These are phyloP conservation scores for Ogataea paradorogensis DNA, from an alignment of 805 yeast genomes.

Conservation along the genomic window DNA sequence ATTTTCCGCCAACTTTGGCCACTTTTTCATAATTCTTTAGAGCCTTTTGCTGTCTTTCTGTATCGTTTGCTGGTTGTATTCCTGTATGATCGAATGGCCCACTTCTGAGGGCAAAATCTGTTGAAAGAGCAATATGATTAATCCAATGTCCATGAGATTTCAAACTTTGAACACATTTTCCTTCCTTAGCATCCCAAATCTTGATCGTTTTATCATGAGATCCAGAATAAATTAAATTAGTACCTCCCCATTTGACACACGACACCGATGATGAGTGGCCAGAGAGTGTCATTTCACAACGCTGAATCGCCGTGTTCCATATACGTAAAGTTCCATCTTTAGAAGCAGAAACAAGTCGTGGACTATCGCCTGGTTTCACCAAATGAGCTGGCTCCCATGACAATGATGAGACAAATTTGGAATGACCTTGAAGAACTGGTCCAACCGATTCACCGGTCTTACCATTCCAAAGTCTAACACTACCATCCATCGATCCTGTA, in stretches of 20 bases:
- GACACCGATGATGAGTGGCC: slow-evolving; percentile 90
- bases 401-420: slow-evolving; percentile 84
- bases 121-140: slow-evolving; percentile 86
- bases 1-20: slow-evolving; percentile 53
- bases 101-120: slow-evolving; percentile 81
- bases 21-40: slow-evolving; percentile 58
- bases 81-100: slow-evolving; percentile 86
- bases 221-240: slow-evolving; percentile 76
- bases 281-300: slow-evolving; percentile 64
- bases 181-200: slow-evolving; percentile 83
- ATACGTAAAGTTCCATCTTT: slow-evolving; percentile 87
- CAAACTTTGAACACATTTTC: slow-evolving; percentile 73
- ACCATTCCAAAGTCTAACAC: slow-evolving; percentile 85
- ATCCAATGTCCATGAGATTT: slow-evolving; percentile 98
- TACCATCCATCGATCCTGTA: slow-evolving; percentile 93
- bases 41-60: slow-evolving; percentile 53
- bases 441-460: slow-evolving; percentile 72
- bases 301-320: slow-evolving; percentile 80
- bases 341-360: slow-evolving; percentile 80
- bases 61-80: slow-evolving; percentile 39
- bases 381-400: slow-evolving; percentile 94
- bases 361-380: slow-evolving; percentile 59
- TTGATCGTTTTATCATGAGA: slow-evolving; percentile 94
- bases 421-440: slow-evolving; percentile 72
- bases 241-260: slow-evolving; percentile 97